Base-by-base conservation (phyloP, 2,329 filamentous ascomycete species). In the Pyricularia pennisetigena region DNA sequence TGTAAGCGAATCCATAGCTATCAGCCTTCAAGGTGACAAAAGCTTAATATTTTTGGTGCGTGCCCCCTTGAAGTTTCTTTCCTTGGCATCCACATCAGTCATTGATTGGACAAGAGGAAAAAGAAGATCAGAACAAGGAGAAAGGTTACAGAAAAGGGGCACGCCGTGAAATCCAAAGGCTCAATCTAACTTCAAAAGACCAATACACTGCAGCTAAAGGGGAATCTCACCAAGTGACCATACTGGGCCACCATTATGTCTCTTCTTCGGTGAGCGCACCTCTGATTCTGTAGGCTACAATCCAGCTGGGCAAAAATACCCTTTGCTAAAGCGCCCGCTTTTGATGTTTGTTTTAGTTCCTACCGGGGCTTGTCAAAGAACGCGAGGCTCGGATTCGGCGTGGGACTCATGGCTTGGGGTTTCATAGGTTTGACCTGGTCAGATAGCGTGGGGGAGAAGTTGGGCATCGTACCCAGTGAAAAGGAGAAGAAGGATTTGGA, bases 381-480 rank as follows among this genome's bases (percentile, higher is more conserved):
- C 72, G 90, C 90, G 28, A 90, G 91, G 68, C 79, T 92, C 61
- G 79, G 89, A 65, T 83, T 97, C 71, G 94, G 94, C 72, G 76
- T 88, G 65, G 90, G 88, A 73, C 79, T 97, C 72, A 87, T 97
- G 74, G 86, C 86, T 41, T 97, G 93, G 86, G 92, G 92, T 16
- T 80, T 82, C 59, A 80, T 87, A 59, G 94, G 92, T 20, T 83
- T 95, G n/a, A 89, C 90, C 75, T 75, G 91, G 23, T 88, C 90
- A 5, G 90, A 94, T 75, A 83, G 83, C 69, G 87, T 90, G 20
- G 93, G 94, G 78, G 85, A 90, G 75, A 87, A 84, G 61, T 84
- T 94, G 70, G 91, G 90, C 7, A 85, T 92, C 77, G 88, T 85
- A 57, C 86, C 93, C 1, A 90, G 88, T 0, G 88, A 92, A 70